Conservation (phyloP, 192 early-diverging fungal genomes). For the Phlyctochytrium planicorne region DNA sequence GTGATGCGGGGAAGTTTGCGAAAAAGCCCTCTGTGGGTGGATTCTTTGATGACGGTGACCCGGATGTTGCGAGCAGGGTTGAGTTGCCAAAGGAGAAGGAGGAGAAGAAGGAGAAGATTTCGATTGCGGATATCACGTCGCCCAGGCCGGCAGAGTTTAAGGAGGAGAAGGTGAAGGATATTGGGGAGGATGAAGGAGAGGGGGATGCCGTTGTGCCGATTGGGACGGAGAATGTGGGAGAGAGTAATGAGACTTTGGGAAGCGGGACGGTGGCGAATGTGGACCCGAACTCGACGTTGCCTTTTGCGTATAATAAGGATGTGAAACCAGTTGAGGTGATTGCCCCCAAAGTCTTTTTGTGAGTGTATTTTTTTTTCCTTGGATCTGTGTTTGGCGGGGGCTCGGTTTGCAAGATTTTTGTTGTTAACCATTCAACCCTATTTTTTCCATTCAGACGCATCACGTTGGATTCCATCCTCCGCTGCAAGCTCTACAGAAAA, state of each 20-base stretch:
- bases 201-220: neutral
- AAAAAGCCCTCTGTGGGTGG: no score
- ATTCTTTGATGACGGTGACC: no score
- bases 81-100: no score
- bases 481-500: conserved; percentile 56
- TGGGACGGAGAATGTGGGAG: neutral
- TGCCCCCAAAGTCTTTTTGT: conserved; percentile 35
- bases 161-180: conserved; percentile 17
- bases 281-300: neutral
- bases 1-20: no score
- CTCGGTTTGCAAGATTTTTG: neutral
- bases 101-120: no score
- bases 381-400: neutral
- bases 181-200: conserved; percentile 2
- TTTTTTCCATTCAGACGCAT: no score
- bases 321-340: neutral
- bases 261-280: neutral
- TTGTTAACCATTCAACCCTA: no score
- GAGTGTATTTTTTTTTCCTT: neutral
- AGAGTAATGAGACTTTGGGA: neutral
- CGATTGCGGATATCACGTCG: no score
- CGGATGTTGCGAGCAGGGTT: no score
- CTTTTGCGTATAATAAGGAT: neutral
- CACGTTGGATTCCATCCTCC: conserved; percentile 35
- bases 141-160: conserved; percentile 7